phyloP scores from a whole-genome alignment of 2,329 filamentous ascomycete species.

The Hypomyces perniciosus region DNA sequence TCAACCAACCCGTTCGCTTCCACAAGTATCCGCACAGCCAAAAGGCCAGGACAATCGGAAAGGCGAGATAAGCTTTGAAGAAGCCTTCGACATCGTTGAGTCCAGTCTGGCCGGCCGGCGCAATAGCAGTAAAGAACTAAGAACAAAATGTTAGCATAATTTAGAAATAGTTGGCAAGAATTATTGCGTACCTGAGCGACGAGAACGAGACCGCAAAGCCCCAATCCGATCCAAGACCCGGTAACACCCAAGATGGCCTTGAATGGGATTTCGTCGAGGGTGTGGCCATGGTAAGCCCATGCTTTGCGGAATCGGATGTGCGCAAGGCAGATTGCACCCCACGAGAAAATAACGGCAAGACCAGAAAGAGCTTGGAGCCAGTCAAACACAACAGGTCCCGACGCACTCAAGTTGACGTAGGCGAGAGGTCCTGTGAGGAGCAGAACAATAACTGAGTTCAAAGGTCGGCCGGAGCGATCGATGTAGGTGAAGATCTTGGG shows the following conservation, averaged over 20 bases:
- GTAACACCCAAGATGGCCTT: conserved; percentile 51
- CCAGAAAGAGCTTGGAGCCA: conserved; percentile 62
- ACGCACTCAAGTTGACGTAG: conserved; percentile 39
- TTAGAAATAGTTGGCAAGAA: conserved; percentile 14
- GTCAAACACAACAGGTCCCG: conserved; percentile 49
- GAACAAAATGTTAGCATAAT: conserved; percentile 3
- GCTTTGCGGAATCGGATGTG: conserved; percentile 63
- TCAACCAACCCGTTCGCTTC: conserved; percentile 59
- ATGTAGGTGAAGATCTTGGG: conserved; percentile 49
- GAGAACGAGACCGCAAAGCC: conserved; percentile 48
- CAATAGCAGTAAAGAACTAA: conserved; percentile 44
- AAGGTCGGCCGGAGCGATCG: conserved; percentile 47
- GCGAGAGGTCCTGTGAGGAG: conserved; percentile 43
- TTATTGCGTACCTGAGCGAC: conserved; percentile 38
- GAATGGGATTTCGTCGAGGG: conserved; percentile 61
- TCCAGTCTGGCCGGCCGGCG: conserved; percentile 26
- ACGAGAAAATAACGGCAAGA: conserved; percentile 58
- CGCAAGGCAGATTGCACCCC: conserved; percentile 58
- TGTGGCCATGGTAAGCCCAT: conserved; percentile 52
- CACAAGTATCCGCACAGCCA: conserved; percentile 54
- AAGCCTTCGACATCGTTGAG: conserved; percentile 41
- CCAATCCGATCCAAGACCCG: conserved; percentile 58
- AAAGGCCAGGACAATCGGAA: conserved; percentile 49
- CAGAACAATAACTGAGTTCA: conserved; percentile 39
- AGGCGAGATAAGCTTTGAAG: conserved; percentile 48